Evolutionary conservation across 768 basidiomycete genomes (phyloP), one percentile per base, ranked within the genome.

Genomic region (Cantharellus cinnabarinus): DNA sequence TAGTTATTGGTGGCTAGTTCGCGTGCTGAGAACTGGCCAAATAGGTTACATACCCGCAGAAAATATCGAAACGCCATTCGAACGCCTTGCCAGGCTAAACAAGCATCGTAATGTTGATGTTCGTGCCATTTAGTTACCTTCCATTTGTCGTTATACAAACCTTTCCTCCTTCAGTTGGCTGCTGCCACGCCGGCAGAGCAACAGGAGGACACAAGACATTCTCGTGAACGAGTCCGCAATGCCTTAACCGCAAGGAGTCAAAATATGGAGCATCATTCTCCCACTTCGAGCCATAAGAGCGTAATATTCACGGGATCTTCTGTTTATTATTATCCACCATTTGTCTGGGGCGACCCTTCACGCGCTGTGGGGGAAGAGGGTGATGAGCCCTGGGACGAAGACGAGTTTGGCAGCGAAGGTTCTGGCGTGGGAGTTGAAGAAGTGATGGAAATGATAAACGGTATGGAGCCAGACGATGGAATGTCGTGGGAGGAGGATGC

Each of bases 1-100:
- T 70, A 89, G 88, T 71, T 99, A 99, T 72, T 98, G 95, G 95
- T 98, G 95, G 95, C 85, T 98, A 56, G 94, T 99, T 4, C 81
- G 91, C 53, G 95, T 99, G 4, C 81, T 99, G 63, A 98, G 97
- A 73, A 97, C 94, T 4, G 91, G 97, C 70, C 91, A 95, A 66
- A 89, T 99, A 14, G 95, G 95, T 0, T 99, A 99, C 69, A 98
- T 99, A 56, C 95, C 95, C 15, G 95, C 95, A 0, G 95, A 99
- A 72, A 98, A 97, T 69, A 97, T 99, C 64, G 95, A 99, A 70
- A 99, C 95, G 0, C 95, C 95, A 0, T 95, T 90, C 65, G 95
- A 99, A 68, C 79, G 95, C 41, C 78, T 98, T 3, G 95, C 95
- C 0, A 75, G 95, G 60, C 75, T 98, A 59, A 98, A 99, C 73